Percentiles rank a stretch among this genome's conserved stretches.
phyloP scores from a whole-genome alignment of 208 protist species.

The Angomonas deanei region DNA sequence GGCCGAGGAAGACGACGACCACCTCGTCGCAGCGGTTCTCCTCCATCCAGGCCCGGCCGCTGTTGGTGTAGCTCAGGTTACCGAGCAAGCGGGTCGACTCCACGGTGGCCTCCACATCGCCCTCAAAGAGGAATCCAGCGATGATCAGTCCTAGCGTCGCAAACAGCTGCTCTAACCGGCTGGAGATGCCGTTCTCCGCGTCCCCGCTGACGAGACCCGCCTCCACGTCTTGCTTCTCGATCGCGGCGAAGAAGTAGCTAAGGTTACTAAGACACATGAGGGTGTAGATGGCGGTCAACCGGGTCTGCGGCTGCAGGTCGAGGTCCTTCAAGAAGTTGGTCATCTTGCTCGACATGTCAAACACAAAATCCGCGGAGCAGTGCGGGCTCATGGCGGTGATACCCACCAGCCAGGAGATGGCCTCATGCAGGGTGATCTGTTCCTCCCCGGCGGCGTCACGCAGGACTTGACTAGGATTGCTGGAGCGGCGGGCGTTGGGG shows the following conservation, averaged over 20 bases:
- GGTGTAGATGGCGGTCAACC: conserved; percentile 50
- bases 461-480: not conserved
- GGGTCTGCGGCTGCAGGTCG: conserved; percentile 19
- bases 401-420: conserved; percentile 68
- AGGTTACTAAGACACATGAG: conserved; percentile 83
- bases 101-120: conserved; percentile 65
- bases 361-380: conserved; percentile 41
- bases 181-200: not conserved
- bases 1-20: conserved; percentile 65
- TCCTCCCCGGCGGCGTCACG: not conserved
- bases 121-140: conserved; percentile 62
- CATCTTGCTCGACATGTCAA: conserved; percentile 27
- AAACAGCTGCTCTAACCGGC: conserved; percentile 34
- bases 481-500: not conserved
- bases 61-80: conserved; percentile 79
- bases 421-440: conserved; percentile 33
- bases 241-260: conserved; percentile 62
- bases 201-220: not conserved
- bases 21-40: conserved; percentile 74
- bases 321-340: conserved; percentile 43
- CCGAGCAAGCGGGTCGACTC: conserved; percentile 70
- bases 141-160: conserved; percentile 43
- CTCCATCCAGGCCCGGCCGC: conserved; percentile 79
- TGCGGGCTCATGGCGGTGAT: conserved; percentile 45
- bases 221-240: conserved; percentile 24